Evolutionary conservation across 2,329 filamentous ascomycete genomes (phyloP), one percentile per base, ranked within the genome.

Genomic region (Fusarium temperatum): DNA sequence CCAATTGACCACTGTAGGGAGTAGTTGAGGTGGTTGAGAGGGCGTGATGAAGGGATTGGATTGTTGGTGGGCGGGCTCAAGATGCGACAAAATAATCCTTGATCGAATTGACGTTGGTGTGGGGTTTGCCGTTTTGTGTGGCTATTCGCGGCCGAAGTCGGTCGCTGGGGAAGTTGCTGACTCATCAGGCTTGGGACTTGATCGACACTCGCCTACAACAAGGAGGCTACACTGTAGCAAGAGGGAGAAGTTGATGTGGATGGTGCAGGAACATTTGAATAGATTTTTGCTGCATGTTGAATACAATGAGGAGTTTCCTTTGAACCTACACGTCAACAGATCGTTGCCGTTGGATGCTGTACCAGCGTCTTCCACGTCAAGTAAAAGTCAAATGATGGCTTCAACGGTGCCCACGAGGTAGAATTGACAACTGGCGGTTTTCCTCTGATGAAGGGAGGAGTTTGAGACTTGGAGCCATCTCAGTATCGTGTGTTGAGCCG

Each of bases 1-100:
- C 51, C 63, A 74, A 74, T 74, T 74, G 71, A 35, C 57, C 39
- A 41, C 53, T 44, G 41, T 28, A 60, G 32, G 36, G n/a, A 32
- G 45, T 20, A 24, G 45, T 30, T 17, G 45, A 53, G 30, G 17
- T 11, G 22, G 32, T 38, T 50, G 22, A 44, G 44, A 12, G 56
- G 24, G 11, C 28, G 56, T 39, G 26, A 41, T 32, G 47, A 57
- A 58, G n/a, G n/a, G 41, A 15, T 42, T 44, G 57, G 32, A 24
- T 42, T 44, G 57, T 53, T 55, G 51, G 50, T 53, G 32, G 50
- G 35, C 51, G 22, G 5, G 18, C 28, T 55, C 51, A n/a, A 55
- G 32, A 55, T 55, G 57, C 32, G 57, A 51, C 45, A 32, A 66
- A 60, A 61, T 66, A 57, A 61, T 64, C 45, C 41, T 61, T 66